Evolutionary conservation across 2,329 filamentous ascomycete genomes (phyloP).

Genomic region (Colletotrichum viniferum): DNA sequence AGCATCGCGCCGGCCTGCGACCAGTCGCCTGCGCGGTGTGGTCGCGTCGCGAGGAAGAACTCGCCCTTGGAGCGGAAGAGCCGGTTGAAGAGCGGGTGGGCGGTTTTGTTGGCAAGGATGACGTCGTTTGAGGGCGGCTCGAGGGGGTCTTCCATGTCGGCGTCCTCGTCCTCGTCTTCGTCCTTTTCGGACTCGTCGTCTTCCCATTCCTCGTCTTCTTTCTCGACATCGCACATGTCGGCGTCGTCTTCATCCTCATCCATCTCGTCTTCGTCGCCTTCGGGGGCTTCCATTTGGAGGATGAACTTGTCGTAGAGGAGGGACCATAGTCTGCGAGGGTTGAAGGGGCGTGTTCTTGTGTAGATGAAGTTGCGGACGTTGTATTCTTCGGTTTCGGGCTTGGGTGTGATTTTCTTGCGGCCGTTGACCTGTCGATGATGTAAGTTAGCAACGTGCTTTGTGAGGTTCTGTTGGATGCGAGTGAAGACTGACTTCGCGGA

Average conservation of each 20-base stretch:
- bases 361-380: constrained; percentile 76
- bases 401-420: constrained; percentile 62
- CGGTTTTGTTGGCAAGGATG: constrained; percentile 61
- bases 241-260: constrained; percentile 31
- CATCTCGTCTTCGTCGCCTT: constrained; percentile 29
- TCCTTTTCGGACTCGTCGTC: constrained; percentile 34
- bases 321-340: constrained; percentile 50
- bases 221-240: constrained; percentile 30
- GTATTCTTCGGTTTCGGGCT: constrained; percentile 76
- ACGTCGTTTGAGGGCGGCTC: constrained; percentile 41
- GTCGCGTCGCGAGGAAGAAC: constrained; percentile 63
- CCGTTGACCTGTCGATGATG: constrained; percentile 42
- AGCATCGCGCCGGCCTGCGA: constrained; percentile 70
- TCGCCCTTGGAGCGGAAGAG: constrained; percentile 69
- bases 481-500: constrained; percentile 52
- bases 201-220: constrained; percentile 24
- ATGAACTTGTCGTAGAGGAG: constrained; percentile 55
- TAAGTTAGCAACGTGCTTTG: background rate
- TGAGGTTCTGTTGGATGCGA: background rate
- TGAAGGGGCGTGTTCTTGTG: constrained; percentile 59
- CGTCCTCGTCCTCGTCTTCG: constrained; percentile 24
- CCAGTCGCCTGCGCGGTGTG: constrained; percentile 61
- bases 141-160: constrained; percentile 29
- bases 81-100: constrained; percentile 53
- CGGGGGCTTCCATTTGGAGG: constrained; percentile 48